Conservation (phyloP, 768 basidiomycete genomes). For the Rhodotorula graminis region DNA sequence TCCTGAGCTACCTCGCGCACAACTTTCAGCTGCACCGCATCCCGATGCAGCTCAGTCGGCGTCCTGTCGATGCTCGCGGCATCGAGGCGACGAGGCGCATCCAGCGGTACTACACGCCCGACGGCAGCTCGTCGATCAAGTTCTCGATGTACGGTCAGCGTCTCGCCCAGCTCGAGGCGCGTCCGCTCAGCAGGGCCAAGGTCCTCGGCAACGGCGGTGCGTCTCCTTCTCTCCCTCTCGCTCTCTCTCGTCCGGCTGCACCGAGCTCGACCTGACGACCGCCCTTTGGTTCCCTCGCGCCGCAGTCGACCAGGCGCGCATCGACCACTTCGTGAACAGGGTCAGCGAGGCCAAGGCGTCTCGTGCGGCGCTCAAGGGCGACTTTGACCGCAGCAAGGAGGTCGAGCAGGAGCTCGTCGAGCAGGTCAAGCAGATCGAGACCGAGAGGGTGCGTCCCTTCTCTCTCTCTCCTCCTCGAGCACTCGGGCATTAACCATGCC, state of each 20-base stretch:
- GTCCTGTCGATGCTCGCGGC: conserved; percentile 50
- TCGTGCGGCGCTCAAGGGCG: neutral
- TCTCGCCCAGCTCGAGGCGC: conserved; percentile 46
- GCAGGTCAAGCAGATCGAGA: conserved; percentile 20
- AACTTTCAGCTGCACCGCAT: conserved; percentile 67
- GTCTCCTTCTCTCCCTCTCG: neutral
- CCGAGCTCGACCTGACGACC: neutral
- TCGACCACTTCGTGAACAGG: neutral
- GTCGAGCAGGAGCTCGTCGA: neutral
- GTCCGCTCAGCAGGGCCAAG: neutral
- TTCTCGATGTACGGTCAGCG: conserved; percentile 59
- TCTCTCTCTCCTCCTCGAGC: neutral
- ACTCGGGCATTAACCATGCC: neutral
- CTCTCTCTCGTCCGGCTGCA: too few relatives aligned
- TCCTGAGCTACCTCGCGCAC: conserved; percentile 61
- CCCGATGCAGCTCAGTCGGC: conserved; percentile 58
- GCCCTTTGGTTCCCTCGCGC: too few relatives aligned
- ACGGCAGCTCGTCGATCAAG: conserved; percentile 14
- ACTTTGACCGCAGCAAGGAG: neutral
- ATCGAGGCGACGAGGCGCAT: neutral
- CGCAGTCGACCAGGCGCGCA: neutral
- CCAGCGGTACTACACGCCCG: conserved; percentile 31
- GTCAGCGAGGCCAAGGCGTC: neutral
- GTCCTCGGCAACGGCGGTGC: conserved; percentile 15
- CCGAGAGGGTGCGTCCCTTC: conserved; percentile 24